Evolutionary conservation across 768 basidiomycete species (phyloP), one percentile per base, ranked within the genome.

Genomic region (Pisolithus albus): DNA sequence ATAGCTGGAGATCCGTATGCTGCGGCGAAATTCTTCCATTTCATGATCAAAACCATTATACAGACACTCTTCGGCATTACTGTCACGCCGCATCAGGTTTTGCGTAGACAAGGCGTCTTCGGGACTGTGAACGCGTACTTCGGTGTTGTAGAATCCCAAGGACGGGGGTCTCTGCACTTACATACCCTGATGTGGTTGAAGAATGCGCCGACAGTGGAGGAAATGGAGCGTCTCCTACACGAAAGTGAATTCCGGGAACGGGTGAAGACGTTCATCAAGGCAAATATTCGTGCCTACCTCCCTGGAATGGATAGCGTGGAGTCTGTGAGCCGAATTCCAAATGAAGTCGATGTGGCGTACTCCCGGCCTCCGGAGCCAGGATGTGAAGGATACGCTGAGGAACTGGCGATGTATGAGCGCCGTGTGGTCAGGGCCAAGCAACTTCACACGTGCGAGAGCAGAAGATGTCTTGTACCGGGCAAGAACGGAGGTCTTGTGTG

Each of bases 1-100:
- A 65, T 76, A 7, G 70, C 72, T 0, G 28, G 28, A 0, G 71
- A 77, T 55, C 74, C 74, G 3, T 76, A 63, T 53, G 74, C 72
- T 0, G 63, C 75, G 0, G 71, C 74, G 56, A n/a, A n/a, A n/a
- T n/a, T n/a, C n/a, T n/a, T n/a, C n/a, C n/a, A n/a, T n/a, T n/a
- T n/a, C n/a, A n/a, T 70, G 0, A 68, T 77, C 2, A 21, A 49
- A 0, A 50, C 60, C 0, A 59, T 79, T 0, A 19, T 77, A 0
- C 56, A 67, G 10, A 52, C 47, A 0, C 19, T 78, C 0, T 68
- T 77, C 23, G 66, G 70, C 0, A 64, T 78, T 7, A 46, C 55
- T 1, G 46, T 41, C 5, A 16, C 21, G 4, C 21, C 15, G 1
- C 38, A 39, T 7, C 19, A 7, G 15, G 38, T 39, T 3, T 16